phyloP scores from a whole-genome alignment of 495 filamentous ascomycete species.

The Aspergillus nidulans region DNA sequence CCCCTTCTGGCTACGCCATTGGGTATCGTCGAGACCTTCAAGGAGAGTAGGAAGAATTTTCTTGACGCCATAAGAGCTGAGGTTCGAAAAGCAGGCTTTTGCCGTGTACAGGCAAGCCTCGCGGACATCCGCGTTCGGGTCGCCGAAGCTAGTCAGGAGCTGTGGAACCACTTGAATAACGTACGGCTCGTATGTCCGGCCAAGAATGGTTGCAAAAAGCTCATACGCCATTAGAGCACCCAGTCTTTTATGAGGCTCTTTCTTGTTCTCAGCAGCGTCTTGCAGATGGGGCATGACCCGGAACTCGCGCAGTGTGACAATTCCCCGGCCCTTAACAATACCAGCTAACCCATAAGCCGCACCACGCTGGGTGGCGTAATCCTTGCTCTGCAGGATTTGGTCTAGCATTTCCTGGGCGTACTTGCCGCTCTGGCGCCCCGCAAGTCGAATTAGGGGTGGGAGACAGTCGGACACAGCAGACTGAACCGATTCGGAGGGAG shows the following conservation, averaged over 20 bases:
- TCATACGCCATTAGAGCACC: slow-evolving; percentile 88
- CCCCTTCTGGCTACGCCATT: slow-evolving; percentile 98
- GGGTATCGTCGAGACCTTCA: slow-evolving; percentile 87
- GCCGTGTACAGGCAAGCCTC: slow-evolving; percentile 89
- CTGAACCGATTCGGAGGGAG: slow-evolving; percentile 95
- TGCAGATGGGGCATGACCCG: slow-evolving; percentile 77
- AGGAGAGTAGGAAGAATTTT: slow-evolving; percentile 86
- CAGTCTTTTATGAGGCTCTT: slow-evolving; percentile 81
- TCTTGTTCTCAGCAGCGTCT: slow-evolving; percentile 82
- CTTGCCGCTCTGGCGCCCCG: slow-evolving; percentile 64
- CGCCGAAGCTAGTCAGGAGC: slow-evolving; percentile 82
- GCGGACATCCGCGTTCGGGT: slow-evolving; percentile 80
- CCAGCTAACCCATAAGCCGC: slow-evolving; percentile 94
- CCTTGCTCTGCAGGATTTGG: slow-evolving; percentile 74
- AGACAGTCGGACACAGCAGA: slow-evolving; percentile 92
- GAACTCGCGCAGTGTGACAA: slow-evolving; percentile 77
- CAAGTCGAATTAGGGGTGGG: slow-evolving; percentile 79
- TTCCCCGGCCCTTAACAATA: slow-evolving; percentile 77
- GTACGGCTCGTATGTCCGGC: slow-evolving; percentile 88
- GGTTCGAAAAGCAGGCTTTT: slow-evolving; percentile 86
- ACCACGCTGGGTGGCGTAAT: slow-evolving; percentile 84
- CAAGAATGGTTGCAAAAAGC: slow-evolving; percentile 78
- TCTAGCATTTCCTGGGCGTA: slow-evolving; percentile 81
- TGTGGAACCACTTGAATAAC: slow-evolving; percentile 93
- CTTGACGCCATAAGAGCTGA: slow-evolving; percentile 96